These are phyloP conservation scores for Pythium dissimile DNA, from an alignment of 352 stramenopile species.

Conservation along the genomic window DNA sequence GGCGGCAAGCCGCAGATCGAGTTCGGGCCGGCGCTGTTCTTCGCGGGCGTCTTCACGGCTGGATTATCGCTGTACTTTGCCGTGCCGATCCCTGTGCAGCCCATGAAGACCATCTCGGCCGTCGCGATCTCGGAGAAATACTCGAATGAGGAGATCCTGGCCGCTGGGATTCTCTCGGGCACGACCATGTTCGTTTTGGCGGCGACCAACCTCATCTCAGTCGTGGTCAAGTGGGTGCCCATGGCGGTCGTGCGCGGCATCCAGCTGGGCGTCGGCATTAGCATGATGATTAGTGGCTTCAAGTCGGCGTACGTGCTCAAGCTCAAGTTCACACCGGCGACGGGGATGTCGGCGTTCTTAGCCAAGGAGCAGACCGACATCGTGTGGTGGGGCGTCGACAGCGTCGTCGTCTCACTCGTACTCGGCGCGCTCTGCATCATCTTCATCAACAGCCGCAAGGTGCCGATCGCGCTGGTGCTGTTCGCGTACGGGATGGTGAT, in stretches of 20 bases:
- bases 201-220: constrained; percentile 86
- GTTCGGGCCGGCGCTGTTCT: constrained; percentile 91
- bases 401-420: constrained; percentile 61
- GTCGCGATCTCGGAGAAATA: constrained; percentile 86
- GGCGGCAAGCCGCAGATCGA: constrained; percentile 71
- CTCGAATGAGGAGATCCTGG: constrained; percentile 72
- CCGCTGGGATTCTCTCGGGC: constrained; percentile 85
- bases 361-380: constrained; percentile 26
- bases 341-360: constrained; percentile 21
- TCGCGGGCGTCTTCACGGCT: constrained; percentile 86
- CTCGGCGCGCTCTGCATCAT: constrained; percentile 70
- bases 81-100: constrained; percentile 93
- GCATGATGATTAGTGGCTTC: constrained; percentile 84
- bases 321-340: constrained; percentile 29
- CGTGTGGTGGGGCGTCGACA: constrained; percentile 65
- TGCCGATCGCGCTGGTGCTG: constrained; percentile 60
- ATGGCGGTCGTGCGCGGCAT: constrained; percentile 88
- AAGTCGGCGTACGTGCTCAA: constrained; percentile 52
- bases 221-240: constrained; percentile 88
- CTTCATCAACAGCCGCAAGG: constrained; percentile 54
- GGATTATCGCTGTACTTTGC: constrained; percentile 85
- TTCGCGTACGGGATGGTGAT: constrained; percentile 73
- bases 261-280: constrained; percentile 90
- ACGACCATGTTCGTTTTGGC: constrained; percentile 69
- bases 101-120: constrained; percentile 94